phyloP scores from a whole-genome alignment of 345 rosid genomes.

The Eucalyptus pauciflora region DNA sequence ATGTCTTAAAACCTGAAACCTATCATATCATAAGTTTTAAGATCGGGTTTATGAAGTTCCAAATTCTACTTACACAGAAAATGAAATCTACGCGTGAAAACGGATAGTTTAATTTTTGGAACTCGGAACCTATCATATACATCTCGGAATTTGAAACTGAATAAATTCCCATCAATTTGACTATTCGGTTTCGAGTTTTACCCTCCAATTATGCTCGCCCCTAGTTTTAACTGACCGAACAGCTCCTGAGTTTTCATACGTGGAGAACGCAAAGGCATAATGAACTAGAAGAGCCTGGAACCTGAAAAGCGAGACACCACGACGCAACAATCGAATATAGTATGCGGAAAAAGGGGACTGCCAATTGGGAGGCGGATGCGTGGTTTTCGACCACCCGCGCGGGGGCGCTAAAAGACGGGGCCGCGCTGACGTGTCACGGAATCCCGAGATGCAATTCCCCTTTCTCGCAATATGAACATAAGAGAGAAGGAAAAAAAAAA shows the following conservation, averaged over 20 bases:
- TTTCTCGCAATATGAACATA: neutral
- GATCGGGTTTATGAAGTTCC: rapidly evolving
- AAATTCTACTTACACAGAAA: rapidly evolving
- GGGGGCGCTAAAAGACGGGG: neutral
- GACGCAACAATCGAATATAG: neutral
- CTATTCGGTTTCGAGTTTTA: no score
- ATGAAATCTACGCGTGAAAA: rapidly evolving
- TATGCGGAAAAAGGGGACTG: neutral
- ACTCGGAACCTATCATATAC: rapidly evolving
- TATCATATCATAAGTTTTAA: rapidly evolving
- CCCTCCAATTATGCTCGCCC: no score
- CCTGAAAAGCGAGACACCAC: neutral
- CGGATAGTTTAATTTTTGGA: no score
- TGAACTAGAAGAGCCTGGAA: neutral
- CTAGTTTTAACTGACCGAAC: no score
- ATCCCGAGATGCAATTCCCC: neutral
- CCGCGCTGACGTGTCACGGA: neutral
- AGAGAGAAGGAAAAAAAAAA: neutral
- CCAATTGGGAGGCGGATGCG: neutral
- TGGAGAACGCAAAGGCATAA: neutral
- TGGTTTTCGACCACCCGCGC: neutral
- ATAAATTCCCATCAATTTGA: no score
- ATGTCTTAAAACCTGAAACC: no score
- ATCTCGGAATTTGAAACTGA: no score
- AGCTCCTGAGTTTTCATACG: neutral